Percentiles rank a stretch among this genome's conserved stretches.
Conservation (phyloP, 305 asterid species). For the Andrographis paniculata region DNA sequence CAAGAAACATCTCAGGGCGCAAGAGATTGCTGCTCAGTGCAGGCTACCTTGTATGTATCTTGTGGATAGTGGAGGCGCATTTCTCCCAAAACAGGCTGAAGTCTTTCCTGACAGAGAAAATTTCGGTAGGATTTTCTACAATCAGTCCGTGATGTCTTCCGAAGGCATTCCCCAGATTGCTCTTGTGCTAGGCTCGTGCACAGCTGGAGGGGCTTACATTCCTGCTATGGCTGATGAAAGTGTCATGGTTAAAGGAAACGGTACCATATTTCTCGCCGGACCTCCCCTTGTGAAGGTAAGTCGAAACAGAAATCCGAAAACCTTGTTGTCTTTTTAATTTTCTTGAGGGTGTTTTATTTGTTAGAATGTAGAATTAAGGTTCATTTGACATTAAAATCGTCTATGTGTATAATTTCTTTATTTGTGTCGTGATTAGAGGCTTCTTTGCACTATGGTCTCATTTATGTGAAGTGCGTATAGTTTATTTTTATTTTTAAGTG, state of each 20-base stretch:
- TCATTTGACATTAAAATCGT: too few species aligned
- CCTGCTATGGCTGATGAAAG: slow-evolving; percentile 99
- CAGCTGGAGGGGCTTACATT: slow-evolving; percentile 98
- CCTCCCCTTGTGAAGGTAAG: slow-evolving; percentile 99
- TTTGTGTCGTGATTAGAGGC: too few species aligned
- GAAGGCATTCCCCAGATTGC: slow-evolving; percentile 96
- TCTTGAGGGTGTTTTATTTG: too few species aligned
- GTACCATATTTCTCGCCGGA: slow-evolving; percentile 97
- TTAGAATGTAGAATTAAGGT: too few species aligned
- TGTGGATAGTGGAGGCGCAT: slow-evolving; percentile 99
- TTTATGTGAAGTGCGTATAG: too few species aligned
- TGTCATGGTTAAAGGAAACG: slow-evolving; percentile 95
- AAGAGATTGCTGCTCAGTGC: slow-evolving; percentile 86
- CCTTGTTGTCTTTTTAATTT: too few species aligned
- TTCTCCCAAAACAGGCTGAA: slow-evolving; percentile 97
- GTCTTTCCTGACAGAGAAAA: slow-evolving; percentile 93
- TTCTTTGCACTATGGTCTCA: not conserved
- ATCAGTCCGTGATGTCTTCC: slow-evolving; percentile 87
- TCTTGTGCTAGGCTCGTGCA: slow-evolving; percentile 90
- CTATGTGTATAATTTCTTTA: too few species aligned
- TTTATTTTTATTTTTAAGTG: slow-evolving; percentile 5
- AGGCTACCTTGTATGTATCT: slow-evolving; percentile 87
- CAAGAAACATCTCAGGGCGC: slow-evolving; percentile 97
- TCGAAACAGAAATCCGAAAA: not conserved
- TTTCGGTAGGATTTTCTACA: slow-evolving; percentile 90